Conservation (phyloP, 208 protist species). For the Trichomonas vaginalis region DNA sequence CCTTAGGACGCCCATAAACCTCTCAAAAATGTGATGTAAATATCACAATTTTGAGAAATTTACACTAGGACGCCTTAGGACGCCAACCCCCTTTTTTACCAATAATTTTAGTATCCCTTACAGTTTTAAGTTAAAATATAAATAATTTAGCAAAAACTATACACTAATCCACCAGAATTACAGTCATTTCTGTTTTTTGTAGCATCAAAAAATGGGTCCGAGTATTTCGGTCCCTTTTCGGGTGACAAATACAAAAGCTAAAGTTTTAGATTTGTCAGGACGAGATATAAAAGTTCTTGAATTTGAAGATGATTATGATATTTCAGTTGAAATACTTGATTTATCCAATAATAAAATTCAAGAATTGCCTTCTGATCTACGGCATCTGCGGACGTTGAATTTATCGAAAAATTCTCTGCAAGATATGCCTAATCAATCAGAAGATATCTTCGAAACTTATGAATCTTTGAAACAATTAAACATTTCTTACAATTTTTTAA, state of each 20-base stretch:
- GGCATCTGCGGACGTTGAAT: not conserved
- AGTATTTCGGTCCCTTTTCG: not conserved
- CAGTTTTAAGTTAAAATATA: no score
- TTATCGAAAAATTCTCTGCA: not conserved
- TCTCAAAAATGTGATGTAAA: no score
- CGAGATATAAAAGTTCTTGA: not conserved
- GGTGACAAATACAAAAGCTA: not conserved
- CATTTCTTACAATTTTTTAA: not conserved
- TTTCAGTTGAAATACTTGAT: not conserved
- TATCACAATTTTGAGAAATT: no score
- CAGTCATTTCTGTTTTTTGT: no score
- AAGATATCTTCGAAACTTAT: not conserved
- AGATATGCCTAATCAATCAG: not conserved
- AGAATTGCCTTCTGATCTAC: not conserved
- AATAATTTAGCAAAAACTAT: no score
- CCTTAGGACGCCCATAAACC: no score
- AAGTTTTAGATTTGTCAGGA: not conserved
- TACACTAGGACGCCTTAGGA: no score
- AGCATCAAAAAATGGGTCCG: not conserved
- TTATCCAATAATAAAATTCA: not conserved
- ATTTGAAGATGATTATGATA: not conserved
- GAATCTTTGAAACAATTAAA: not conserved
- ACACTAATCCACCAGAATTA: no score
- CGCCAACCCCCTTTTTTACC: no score
- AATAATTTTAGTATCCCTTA: no score